Evolutionary conservation across 2,329 filamentous ascomycete species (phyloP).

Genomic region (Cladophialophora yegresii): DNA sequence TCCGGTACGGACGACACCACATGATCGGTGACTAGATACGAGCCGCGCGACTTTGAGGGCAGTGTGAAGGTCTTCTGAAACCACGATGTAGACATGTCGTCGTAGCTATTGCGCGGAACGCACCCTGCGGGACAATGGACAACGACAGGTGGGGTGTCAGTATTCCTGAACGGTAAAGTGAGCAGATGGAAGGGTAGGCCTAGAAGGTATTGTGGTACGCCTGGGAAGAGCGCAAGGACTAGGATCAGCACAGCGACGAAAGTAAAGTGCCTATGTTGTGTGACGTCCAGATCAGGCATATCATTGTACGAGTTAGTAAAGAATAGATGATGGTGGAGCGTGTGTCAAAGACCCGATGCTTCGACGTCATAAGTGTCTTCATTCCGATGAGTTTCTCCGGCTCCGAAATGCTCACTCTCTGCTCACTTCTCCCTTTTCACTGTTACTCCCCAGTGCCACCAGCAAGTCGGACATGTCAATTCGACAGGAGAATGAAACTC

Average conservation of each 20-base stretch:
- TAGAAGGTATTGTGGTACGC: conserved; percentile 33
- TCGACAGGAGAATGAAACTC: conserved; percentile 3
- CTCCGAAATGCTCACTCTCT: neutral
- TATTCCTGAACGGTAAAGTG: neutral
- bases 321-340: neutral
- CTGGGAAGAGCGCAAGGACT: conserved; percentile 31
- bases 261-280: conserved; percentile 30
- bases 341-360: neutral
- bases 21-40: conserved; percentile 83
- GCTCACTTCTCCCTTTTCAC: neutral
- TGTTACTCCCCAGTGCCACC: neutral
- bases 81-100: conserved; percentile 57
- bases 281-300: conserved; percentile 32
- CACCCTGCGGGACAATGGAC: conserved; percentile 22
- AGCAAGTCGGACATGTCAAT: neutral
- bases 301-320: conserved; percentile 5
- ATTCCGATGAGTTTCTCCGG: neutral
- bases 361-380: conserved; percentile 1
- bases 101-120: conserved; percentile 2
- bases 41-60: conserved; percentile 74
- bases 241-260: conserved; percentile 29
- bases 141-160: neutral
- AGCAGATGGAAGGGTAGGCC: conserved; percentile 26
- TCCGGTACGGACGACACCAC: conserved; percentile 74
- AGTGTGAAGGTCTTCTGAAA: conserved; percentile 82